Evolutionary conservation across 129 eudicot species (phyloP), one percentile per base, ranked within the genome.

Genomic region (Silybum marianum): DNA sequence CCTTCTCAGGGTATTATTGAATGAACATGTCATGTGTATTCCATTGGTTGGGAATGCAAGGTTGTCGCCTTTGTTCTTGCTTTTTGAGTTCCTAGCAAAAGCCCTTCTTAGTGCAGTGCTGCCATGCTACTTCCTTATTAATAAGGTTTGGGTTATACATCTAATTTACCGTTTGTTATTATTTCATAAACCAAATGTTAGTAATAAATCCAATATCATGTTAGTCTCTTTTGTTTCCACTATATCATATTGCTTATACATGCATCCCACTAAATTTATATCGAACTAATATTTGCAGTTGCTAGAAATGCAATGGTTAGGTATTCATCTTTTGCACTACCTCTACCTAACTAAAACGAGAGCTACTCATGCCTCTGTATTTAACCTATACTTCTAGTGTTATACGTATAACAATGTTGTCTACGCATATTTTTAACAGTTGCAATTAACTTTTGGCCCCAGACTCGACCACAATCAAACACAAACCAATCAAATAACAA

Each of bases 1-100:
- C 68, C 69, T 73, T 80, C 85, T 90, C 91, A 91, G 92, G 89
- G 89, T 96, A 16, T 89, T 90, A 97, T 92, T 97, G 65, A 94
- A 89, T 32, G 98, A 90, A 83, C 98, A 94, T 81, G 98, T 97
- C n/a, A 92, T 92, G 97, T 89, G 97, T 32, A 90, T 92, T 67
- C 96, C 98, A 18, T 89, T 94, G 82, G 96, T 94, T 76, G 98
- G 97, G 39, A 94, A 97, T 77, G 98, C 98, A 44, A 90, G 92
- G 98, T 78, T 94, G 86, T 73, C 90, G 80, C 90, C 98, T 73
- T 80, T 94, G 77, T 94, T 94, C 86, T 79, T 94, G 74, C 98
- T 91, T 22, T 94, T 94, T 71, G 92, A 94, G 84, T 91, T 91
- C 76, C 79, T 95, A 51, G 90, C 97, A 0, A 95, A 95, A 77